Conservation (phyloP, 768 basidiomycete species). For the Suillus clintonianus region DNA sequence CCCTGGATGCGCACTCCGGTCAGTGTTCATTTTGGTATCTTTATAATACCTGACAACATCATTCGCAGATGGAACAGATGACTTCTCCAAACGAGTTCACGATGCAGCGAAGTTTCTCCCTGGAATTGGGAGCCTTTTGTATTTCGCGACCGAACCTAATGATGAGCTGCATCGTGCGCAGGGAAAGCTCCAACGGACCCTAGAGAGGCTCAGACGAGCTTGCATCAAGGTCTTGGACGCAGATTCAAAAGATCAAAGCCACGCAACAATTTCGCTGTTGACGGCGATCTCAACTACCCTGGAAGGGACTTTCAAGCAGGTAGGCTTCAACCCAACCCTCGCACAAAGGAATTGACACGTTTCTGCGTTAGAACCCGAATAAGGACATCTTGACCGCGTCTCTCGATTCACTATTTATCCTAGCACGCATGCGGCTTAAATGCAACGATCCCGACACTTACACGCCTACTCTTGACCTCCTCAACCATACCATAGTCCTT, state of each 20-base stretch:
- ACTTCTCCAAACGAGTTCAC: conserved; percentile 19
- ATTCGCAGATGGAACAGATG: conserved; percentile 8
- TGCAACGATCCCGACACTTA: conserved; percentile 48
- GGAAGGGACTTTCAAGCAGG: conserved; percentile 31
- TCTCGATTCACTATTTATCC: conserved; percentile 56
- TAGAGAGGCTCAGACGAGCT: conserved; percentile 61
- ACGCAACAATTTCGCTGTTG: conserved; percentile 32
- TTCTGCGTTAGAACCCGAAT: conserved; percentile 20
- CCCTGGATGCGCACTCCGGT: conserved; percentile 22
- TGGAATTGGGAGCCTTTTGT: conserved; percentile 19
- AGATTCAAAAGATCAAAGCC: conserved; percentile 8
- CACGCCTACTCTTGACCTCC: conserved; percentile 44
- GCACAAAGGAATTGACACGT: neutral
- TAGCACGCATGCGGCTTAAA: conserved; percentile 48
- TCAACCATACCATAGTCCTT: conserved; percentile 42
- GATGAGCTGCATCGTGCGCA: conserved; percentile 41
- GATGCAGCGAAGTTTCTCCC: conserved; percentile 18
- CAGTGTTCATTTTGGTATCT: neutral
- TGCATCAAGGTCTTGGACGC: conserved; percentile 49
- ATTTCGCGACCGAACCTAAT: conserved; percentile 13
- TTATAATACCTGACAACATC: neutral
- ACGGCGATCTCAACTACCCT: conserved; percentile 36
- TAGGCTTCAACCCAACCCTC: conserved; percentile 12
- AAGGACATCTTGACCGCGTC: conserved; percentile 43
- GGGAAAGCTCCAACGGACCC: conserved; percentile 58